A percentile compares a stretch with the other conserved stretches of the same genome.
phyloP scores from a whole-genome alignment of 2,329 filamentous ascomycete species.

The Cryphonectria naterciae region DNA sequence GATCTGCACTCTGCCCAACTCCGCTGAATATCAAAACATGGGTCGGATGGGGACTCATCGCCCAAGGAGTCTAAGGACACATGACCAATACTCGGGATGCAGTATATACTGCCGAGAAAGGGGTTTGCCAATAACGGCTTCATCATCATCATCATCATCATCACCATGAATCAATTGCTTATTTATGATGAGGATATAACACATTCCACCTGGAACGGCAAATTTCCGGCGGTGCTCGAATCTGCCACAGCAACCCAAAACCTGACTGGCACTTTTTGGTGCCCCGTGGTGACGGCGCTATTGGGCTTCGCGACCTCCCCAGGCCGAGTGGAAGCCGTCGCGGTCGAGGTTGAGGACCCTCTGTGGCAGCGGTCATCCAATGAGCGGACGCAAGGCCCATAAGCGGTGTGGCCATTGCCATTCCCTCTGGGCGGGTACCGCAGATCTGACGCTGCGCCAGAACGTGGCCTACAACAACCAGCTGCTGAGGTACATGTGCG shows the following conservation, averaged over 20 bases:
- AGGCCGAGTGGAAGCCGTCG: neutral
- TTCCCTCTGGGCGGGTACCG: neutral
- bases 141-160: neutral
- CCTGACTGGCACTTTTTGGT: neutral
- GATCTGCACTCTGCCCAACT: neutral
- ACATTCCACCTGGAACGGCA: neutral
- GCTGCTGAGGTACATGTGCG: constrained; percentile 4
- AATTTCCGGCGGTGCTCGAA: neutral
- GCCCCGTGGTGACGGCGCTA: neutral
- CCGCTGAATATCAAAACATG: neutral
- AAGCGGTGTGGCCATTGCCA: constrained; percentile 7
- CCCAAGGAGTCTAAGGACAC: no score
- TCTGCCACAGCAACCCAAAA: neutral
- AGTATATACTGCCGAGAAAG: neutral
- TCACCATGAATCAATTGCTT: no score
- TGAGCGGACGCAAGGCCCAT: neutral
- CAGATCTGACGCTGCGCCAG: neutral
- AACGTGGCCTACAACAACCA: neutral
- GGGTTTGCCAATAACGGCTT: neutral
- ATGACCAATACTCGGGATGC: neutral
- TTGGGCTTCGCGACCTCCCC: neutral
- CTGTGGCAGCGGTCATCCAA: neutral
- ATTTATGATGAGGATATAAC: neutral
- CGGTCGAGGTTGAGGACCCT: neutral
- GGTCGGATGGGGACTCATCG: neutral